Conservation (phyloP, 1,139 yeast species). For the Suhomyces bokatorum region DNA sequence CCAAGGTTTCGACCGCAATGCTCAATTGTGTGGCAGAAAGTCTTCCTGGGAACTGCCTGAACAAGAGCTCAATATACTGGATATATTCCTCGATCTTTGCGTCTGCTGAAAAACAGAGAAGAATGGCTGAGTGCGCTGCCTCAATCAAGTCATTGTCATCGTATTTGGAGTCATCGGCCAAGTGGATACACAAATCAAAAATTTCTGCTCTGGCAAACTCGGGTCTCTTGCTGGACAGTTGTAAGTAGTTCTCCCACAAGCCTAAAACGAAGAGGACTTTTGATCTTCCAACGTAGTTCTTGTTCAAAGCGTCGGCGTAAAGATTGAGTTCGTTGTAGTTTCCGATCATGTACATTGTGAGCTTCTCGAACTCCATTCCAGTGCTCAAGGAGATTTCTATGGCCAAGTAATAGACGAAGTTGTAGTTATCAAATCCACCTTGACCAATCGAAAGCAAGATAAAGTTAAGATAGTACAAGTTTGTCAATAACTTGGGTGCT, state of each 20-base stretch:
- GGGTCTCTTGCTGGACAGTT: conserved; percentile 26
- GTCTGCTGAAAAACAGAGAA: conserved; percentile 42
- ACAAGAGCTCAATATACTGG: conserved; percentile 35
- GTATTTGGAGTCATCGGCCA: conserved; percentile 37
- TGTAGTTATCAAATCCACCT: conserved; percentile 70
- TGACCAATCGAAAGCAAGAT: conserved; percentile 61
- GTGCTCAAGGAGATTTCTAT: conserved; percentile 45
- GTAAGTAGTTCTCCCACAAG: conserved; percentile 57
- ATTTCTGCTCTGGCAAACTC: conserved; percentile 35
- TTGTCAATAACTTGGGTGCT: conserved; percentile 41
- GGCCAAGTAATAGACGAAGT: conserved; percentile 58
- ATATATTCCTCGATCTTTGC: conserved; percentile 33
- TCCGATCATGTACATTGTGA: conserved; percentile 44
- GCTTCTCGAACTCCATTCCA: conserved; percentile 31
- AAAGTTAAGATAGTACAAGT: conserved; percentile 55
- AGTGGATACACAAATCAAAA: conserved; percentile 43
- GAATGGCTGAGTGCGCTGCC: conserved; percentile 66
- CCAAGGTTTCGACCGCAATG: conserved; percentile 59
- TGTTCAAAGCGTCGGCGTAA: conserved; percentile 34
- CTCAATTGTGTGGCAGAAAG: conserved; percentile 59
- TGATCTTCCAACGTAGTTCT: conserved; percentile 42
- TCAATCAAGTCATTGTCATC: conserved; percentile 49
- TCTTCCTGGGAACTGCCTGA: conserved; percentile 55
- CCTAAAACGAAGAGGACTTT: conserved; percentile 59
- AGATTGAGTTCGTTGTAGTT: conserved; percentile 41